Conservation (phyloP, 768 basidiomycete species). For the Boletus rufocinnamomeus region DNA sequence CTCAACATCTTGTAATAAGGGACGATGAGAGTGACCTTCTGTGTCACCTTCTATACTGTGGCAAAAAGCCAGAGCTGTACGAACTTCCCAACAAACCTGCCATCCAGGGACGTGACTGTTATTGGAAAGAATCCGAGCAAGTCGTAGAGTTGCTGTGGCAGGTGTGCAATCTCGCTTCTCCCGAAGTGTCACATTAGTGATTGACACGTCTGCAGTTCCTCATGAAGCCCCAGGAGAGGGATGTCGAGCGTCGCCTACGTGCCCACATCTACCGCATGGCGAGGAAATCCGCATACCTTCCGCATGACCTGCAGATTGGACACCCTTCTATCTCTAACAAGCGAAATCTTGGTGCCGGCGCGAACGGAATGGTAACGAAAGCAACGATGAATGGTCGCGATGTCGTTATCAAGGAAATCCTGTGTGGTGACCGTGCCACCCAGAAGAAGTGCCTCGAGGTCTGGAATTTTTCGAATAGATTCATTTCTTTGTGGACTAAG, state of each 20-base stretch:
- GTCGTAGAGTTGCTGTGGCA: constrained; percentile 28
- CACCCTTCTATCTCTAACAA: background rate
- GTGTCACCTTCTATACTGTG: constrained; percentile 23
- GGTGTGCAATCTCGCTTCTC: constrained; percentile 13
- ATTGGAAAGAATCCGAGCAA: constrained; percentile 17
- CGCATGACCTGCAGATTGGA: constrained; percentile 18
- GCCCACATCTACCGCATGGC: constrained; percentile 31
- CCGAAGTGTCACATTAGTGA: background rate
- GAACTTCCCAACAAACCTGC: background rate
- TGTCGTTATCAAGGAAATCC: constrained; percentile 32
- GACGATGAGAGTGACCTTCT: constrained; percentile 23
- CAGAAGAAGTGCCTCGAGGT: constrained; percentile 18
- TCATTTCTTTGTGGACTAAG: constrained; percentile 3
- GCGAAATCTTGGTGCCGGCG: constrained; percentile 10
- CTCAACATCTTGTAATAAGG: background rate
- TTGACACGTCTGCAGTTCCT: constrained; percentile 17
- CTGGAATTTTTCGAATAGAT: background rate
- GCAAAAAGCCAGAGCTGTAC: constrained; percentile 19
- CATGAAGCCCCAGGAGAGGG: background rate
- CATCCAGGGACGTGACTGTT: background rate
- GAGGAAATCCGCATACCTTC: constrained; percentile 31
- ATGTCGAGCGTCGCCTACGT: constrained; percentile 16
- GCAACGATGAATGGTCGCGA: constrained; percentile 14
- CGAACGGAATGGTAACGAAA: constrained; percentile 23
- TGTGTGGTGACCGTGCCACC: background rate